Evolutionary conservation across 192 early-diverging fungal genomes (phyloP), one percentile per base, ranked within the genome.

Genomic region (Phlyctochytrium bullatum): DNA sequence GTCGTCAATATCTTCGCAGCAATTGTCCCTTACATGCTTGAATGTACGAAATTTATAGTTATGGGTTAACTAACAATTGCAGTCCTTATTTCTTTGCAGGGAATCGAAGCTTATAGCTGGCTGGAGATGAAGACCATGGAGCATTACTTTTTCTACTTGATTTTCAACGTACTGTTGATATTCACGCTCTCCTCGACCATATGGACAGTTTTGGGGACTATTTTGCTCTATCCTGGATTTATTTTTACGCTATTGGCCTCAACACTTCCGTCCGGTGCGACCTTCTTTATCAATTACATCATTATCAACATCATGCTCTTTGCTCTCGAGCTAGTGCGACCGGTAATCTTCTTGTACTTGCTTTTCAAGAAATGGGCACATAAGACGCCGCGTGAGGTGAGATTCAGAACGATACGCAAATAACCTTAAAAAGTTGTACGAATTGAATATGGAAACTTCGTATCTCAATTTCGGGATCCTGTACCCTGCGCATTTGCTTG

Each of bases 91-190:
- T 57, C 72, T 28, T 63, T 69, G 1, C 73, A 81, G 71, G 76
- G 68, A 1, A 27, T 70, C 12, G 65, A 75, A 35, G 47, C 79
- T 10, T 65, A 70, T 56, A 66, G 61, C 4, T 33, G 56, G 20
- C 71, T 78, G 16, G 79, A 81, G 60, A 36, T 70, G 0, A 51
- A 61, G 3, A 83, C 77, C 2, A 64, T 84, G 40, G 32, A 33
- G 28, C 73, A 84, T 61, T 80, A 79, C 73, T 80, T 78, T 59
- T 72, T 72, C 61, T 85, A 79, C 58, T 69, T 85, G 25, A 40
- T 82, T 14, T 82, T 85, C 72, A 85, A 85, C 73, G 75, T 80
- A 10, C 74, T 80, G 51, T 78, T 85, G 59, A 78, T 85, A 30
- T 85, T 82, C 64, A 47, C 34, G 24, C 61, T 83, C 28, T 27